Evolutionary conservation across 495 filamentous ascomycete genomes (phyloP).

Genomic region (Gamarada debralockiae): DNA sequence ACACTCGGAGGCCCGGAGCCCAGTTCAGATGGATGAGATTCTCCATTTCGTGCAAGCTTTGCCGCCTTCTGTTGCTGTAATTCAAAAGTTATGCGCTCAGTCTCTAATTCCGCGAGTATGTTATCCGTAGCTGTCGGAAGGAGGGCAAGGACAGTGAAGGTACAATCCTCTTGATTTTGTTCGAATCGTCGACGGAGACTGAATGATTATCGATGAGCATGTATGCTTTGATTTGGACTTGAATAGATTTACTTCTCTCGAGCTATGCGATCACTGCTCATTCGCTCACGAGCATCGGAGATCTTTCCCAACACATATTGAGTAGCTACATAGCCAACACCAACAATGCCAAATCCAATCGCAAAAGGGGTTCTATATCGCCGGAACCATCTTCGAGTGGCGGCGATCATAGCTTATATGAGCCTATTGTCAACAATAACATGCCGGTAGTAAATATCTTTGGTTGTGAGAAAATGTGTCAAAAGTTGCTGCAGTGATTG

Average conservation of each 20-base stretch:
- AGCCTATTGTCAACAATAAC: conserved; percentile 1
- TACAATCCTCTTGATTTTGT: conserved; percentile 98
- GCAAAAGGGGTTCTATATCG: conserved; percentile 88
- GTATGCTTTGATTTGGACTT: background rate
- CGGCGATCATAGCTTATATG: conserved; percentile 62
- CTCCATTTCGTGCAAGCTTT: conserved; percentile 55
- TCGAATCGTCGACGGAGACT: conserved; percentile 94
- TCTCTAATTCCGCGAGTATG: conserved; percentile 81
- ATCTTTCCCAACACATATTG: conserved; percentile 91
- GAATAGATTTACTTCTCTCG: conserved; percentile 76
- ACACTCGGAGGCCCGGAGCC: conserved; percentile 70
- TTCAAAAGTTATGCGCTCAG: conserved; percentile 84
- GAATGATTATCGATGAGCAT: background rate
- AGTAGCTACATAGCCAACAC: conserved; percentile 86
- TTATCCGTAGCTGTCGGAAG: conserved; percentile 87
- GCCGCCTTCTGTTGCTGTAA: conserved; percentile 91
- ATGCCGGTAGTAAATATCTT: conserved; percentile 13
- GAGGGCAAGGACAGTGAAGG: conserved; percentile 94
- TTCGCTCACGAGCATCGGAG: conserved; percentile 86
- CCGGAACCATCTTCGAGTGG: conserved; percentile 81
- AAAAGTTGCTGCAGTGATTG: background rate
- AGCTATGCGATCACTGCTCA: conserved; percentile 91
- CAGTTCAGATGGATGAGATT: conserved; percentile 53
- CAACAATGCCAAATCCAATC: conserved; percentile 80
- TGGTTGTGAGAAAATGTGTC: background rate